These are phyloP conservation scores for Trichoderma orchidacearum DNA, from an alignment of 495 filamentous ascomycete genomes.

Conservation along the genomic window DNA sequence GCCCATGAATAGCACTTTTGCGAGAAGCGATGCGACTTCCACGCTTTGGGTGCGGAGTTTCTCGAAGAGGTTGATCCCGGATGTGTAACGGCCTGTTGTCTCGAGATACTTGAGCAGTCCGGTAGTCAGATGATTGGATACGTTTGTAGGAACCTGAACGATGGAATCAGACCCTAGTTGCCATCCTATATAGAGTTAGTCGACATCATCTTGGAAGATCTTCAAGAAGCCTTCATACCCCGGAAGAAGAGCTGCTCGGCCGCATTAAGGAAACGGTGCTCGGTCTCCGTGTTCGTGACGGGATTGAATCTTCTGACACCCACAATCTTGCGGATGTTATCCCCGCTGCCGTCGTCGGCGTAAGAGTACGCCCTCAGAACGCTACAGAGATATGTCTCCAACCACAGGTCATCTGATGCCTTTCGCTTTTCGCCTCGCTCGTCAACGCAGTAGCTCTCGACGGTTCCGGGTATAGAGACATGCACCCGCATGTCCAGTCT, in stretches of 20 bases:
- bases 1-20: conserved; percentile 77
- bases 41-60: conserved; percentile 83
- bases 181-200: conserved; percentile 46
- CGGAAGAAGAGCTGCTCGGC: conserved; percentile 92
- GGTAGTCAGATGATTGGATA: conserved; percentile 87
- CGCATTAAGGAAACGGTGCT: conserved; percentile 91
- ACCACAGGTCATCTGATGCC: conserved; percentile 84
- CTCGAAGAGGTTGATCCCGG: conserved; percentile 94
- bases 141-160: conserved; percentile 91
- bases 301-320: conserved; percentile 94
- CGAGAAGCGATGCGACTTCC: conserved; percentile 85
- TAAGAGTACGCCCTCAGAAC: conserved; percentile 90
- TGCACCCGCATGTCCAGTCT: conserved; percentile 96
- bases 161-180: conserved; percentile 94
- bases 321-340: conserved; percentile 84
- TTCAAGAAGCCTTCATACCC: conserved; percentile 35
- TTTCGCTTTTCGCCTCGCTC: conserved; percentile 88
- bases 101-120: conserved; percentile 94
- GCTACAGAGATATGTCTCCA: conserved; percentile 92
- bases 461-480: conserved; percentile 86
- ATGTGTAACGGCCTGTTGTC: conserved; percentile 87
- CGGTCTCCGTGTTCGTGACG: conserved; percentile 90
- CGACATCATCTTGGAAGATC: not conserved
- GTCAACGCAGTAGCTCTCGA: conserved; percentile 93
- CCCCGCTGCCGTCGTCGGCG: conserved; percentile 85